Evolutionary conservation across 2,329 filamentous ascomycete genomes (phyloP), one percentile per base, ranked within the genome.

Genomic region (Trematosphaeria pertusa): DNA sequence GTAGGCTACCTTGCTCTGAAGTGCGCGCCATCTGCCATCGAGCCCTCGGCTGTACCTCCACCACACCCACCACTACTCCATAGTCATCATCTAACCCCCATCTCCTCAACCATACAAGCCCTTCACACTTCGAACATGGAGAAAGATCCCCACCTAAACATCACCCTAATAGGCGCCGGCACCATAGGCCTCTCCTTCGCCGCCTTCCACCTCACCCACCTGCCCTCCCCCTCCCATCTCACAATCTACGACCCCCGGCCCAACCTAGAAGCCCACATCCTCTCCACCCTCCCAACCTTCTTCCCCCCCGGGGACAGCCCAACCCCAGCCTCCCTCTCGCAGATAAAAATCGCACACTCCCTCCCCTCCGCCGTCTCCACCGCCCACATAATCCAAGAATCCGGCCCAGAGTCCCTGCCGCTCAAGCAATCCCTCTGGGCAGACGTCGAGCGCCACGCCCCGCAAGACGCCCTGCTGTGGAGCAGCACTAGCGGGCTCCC

Each of bases 401-500:
- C 83, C 65, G 81, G 80, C 0, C 81, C 82, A 0, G 82, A 85
- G 57, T 76, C 77, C 38, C 54, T 75, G 0, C 45, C 68, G 0
- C 81, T 83, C 62, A 85, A 85, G 52, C 69, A 71, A 28, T 58
- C 58, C 0, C 68, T 82, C 17, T 85, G 82, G 82, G 62, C 72
- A 0, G 59, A 79, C 18, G 73, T 86, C 5, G 76, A 82, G 47
- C 50, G 67, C 1, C 56, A 77, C 24, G 79, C 79, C 0, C 70
- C 71, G 0, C 46, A 59, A 4, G 52, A 69, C 7, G 75, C 80
- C 0, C 71, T 83, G 14, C 67, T 85, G 38, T 85, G 82, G 81
- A 81, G 77, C 28, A 80, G 76, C 43, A 85, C 83, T 0, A 81
- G 77, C 1, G 82, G 83, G 0, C 84, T 85, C 20, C 75, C 79